Conservation (phyloP, 306 rosid genomes). For the Vachellia collinsii region DNA sequence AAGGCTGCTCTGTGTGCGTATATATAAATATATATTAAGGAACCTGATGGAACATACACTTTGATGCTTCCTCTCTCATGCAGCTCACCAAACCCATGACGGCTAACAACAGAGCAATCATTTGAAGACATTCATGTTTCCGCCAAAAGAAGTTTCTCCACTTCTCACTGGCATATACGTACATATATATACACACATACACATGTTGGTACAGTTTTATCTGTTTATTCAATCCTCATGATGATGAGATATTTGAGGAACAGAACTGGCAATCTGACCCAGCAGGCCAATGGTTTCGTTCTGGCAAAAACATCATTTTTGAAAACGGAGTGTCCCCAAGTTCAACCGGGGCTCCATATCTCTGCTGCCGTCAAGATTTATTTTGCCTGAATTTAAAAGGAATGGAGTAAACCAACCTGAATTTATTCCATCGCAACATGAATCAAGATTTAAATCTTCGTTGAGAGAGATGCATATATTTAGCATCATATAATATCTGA, state of each 20-base stretch:
- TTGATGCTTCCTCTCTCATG: conserved; percentile 39
- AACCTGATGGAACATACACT: conserved; percentile 28
- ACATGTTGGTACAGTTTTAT: not conserved
- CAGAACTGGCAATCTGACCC: not conserved
- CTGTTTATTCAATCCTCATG: not conserved
- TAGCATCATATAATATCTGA: no score
- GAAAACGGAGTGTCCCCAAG: not conserved
- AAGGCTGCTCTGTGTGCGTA: conserved; percentile 28
- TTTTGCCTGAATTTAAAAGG: not conserved
- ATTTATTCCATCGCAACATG: no score
- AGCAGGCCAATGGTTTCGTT: not conserved
- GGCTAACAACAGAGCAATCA: conserved; percentile 46
- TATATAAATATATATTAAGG: conserved; percentile 8
- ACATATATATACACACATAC: no score
- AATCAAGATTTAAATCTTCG: no score
- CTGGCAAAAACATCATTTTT: no score
- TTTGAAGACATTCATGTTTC: conserved; percentile 38
- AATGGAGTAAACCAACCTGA: not conserved
- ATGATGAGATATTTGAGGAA: not conserved
- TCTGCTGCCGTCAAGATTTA: not conserved
- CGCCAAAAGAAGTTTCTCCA: conserved; percentile 26
- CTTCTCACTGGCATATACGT: not conserved
- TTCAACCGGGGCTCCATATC: not conserved
- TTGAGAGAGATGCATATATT: no score
- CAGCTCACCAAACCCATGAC: conserved; percentile 43